Percentiles rank a stretch among this genome's conserved stretches.
Evolutionary conservation across 2,329 filamentous ascomycete genomes (phyloP).

Genomic region (Podosphaera fusca): DNA sequence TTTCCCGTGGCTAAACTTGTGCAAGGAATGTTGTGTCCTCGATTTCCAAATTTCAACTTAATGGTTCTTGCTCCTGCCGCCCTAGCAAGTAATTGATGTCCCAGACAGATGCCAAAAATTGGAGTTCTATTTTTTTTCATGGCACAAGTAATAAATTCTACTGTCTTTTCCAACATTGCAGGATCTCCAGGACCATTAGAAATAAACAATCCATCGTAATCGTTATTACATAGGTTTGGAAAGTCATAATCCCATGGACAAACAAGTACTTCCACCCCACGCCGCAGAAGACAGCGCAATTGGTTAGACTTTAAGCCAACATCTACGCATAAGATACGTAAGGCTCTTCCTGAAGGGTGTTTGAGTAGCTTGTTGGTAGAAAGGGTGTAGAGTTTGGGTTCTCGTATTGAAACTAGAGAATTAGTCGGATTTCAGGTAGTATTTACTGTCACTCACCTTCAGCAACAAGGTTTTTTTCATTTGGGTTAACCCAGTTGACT

Average conservation of each 20-base stretch:
- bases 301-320: constrained; percentile 98
- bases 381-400: constrained; percentile 68
- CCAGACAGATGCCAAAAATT: constrained; percentile 89
- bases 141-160: constrained; percentile 54
- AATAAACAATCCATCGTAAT: constrained; percentile 92
- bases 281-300: constrained; percentile 70
- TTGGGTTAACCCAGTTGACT: constrained; percentile 78
- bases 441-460: constrained; percentile 46
- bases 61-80: constrained; percentile 64
- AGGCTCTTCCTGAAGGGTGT: constrained; percentile 67
- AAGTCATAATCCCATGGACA: constrained; percentile 96
- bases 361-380: constrained; percentile 46
- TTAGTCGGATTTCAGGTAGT: constrained; percentile 18
- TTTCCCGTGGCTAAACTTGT: constrained; percentile 87
- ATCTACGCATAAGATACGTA: constrained; percentile 81
- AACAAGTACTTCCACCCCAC: constrained; percentile 82
- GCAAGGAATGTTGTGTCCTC: constrained; percentile 94
- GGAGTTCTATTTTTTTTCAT: constrained; percentile 62
- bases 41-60: constrained; percentile 99
- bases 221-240: constrained; percentile 46
- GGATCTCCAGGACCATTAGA: constrained; percentile 96
- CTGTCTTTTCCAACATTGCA: constrained; percentile 56
- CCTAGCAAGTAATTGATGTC: constrained; percentile 77
- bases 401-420: constrained; percentile 59
- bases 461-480: constrained; percentile 74